Evolutionary conservation across 2,329 filamentous ascomycete genomes (phyloP).

Genomic region (Sporothrix globosa): DNA sequence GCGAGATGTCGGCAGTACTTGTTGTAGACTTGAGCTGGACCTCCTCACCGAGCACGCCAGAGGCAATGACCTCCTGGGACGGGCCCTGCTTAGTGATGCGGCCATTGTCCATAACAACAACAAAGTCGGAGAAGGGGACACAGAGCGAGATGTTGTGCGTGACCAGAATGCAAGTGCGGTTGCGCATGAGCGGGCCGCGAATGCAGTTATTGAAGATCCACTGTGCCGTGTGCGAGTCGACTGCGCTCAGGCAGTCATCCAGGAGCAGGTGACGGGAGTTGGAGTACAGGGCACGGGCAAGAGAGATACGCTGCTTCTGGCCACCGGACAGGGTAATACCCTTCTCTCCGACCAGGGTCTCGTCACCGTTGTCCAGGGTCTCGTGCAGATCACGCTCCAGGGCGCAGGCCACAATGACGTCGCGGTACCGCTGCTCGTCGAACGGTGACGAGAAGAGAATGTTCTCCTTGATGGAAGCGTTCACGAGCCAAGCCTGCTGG

Average conservation of each 20-base stretch:
- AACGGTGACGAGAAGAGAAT: constrained; percentile 85
- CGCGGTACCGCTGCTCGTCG: constrained; percentile 79
- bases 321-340: constrained; percentile 95
- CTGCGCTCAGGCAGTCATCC: constrained; percentile 93
- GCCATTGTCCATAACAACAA: constrained; percentile 87
- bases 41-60: constrained; percentile 88
- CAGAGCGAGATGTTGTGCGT: constrained; percentile 94
- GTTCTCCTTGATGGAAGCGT: constrained; percentile 93
- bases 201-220: constrained; percentile 97
- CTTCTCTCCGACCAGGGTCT: constrained; percentile 94
- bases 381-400: constrained; percentile 81
- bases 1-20: constrained; percentile 70
- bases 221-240: constrained; percentile 95
- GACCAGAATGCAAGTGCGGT: constrained; percentile 89
- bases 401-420: constrained; percentile 88
- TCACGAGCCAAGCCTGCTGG: constrained; percentile 95
- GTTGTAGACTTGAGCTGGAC: constrained; percentile 71
- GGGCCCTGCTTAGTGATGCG: constrained; percentile 76
- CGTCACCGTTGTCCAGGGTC: constrained; percentile 88
- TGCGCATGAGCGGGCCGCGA: constrained; percentile 82
- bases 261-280: constrained; percentile 88
- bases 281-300: constrained; percentile 96
- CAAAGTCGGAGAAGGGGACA: constrained; percentile 75
- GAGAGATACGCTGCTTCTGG: constrained; percentile 95
- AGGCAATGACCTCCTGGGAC: constrained; percentile 75